Conservation (phyloP, 2,329 filamentous ascomycete genomes). For the Sporothrix brunneoviolacea region DNA sequence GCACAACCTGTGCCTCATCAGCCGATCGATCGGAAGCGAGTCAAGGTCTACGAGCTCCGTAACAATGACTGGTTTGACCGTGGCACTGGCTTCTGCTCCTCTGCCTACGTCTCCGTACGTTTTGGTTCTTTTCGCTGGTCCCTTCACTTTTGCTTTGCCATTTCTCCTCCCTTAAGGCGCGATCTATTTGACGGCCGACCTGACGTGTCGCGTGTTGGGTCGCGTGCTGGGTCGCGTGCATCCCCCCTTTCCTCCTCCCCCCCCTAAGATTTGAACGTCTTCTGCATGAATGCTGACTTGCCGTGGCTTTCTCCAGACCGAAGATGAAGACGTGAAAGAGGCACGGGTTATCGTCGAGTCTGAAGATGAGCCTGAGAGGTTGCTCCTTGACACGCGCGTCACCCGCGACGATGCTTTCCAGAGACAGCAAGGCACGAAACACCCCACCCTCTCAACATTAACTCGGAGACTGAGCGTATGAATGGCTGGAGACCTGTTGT, state of each 20-base stretch:
- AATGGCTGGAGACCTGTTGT: slow-evolving; percentile 1
- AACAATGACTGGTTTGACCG: slow-evolving; percentile 99
- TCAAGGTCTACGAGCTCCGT: slow-evolving; percentile 98
- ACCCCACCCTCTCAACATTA: background rate
- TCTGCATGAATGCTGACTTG: slow-evolving; percentile 22
- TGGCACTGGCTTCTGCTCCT: slow-evolving; percentile 91
- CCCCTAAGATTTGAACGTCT: background rate
- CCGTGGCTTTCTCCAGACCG: slow-evolving; percentile 34
- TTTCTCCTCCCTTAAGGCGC: background rate
- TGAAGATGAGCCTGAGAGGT: slow-evolving; percentile 79
- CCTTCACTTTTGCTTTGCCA: background rate
- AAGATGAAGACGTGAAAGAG: slow-evolving; percentile 62
- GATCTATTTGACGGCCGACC: too few relatives aligned
- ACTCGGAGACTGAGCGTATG: background rate
- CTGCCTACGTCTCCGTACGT: slow-evolving; percentile 66
- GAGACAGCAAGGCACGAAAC: slow-evolving; percentile 79
- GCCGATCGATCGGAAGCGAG: slow-evolving; percentile 64
- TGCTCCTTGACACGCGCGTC: slow-evolving; percentile 83
- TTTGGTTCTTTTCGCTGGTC: background rate
- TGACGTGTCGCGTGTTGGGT: background rate
- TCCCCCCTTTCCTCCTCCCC: background rate
- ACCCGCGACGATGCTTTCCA: slow-evolving; percentile 93
- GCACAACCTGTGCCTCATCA: slow-evolving; percentile 65
- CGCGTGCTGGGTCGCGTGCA: slow-evolving; percentile 4
- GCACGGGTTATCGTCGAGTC: slow-evolving; percentile 86